A percentile compares a stretch with the other conserved stretches of the same genome.
phyloP scores from a whole-genome alignment of 2,329 filamentous ascomycete genomes.

The Botrytis sinoallii region DNA sequence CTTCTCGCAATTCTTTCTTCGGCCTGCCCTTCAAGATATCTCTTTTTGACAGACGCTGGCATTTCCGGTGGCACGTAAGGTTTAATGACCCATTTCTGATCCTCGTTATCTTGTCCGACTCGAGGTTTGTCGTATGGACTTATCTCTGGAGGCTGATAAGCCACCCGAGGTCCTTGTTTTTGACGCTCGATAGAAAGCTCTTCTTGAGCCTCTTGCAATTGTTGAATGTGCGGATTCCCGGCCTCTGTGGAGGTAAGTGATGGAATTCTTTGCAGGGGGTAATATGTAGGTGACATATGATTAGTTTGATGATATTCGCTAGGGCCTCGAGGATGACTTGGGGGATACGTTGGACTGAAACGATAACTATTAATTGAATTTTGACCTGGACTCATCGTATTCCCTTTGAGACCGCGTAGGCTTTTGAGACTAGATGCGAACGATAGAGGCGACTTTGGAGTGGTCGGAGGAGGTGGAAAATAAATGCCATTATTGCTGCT shows the following conservation, averaged over 20 bases:
- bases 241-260: conserved; percentile 10
- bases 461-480: conserved; percentile 16
- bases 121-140: not conserved
- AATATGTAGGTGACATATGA: not conserved
- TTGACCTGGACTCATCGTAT: not conserved
- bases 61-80: conserved; percentile 9
- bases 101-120: not conserved
- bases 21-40: not conserved
- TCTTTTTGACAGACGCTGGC: not conserved
- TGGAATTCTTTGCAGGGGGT: not conserved
- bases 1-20: not conserved
- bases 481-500: not conserved
- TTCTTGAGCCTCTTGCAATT: conserved; percentile 2
- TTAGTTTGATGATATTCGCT: not conserved
- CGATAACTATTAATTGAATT: not conserved
- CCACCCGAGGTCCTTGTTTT: not conserved
- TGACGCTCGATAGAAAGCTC: conserved; percentile 12
- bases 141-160: not conserved
- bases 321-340: not conserved
- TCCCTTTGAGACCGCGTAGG: not conserved
- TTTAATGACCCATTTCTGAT: conserved; percentile 12
- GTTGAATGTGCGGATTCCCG: conserved; percentile 7
- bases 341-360: not conserved
- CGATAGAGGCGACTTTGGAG: conserved; percentile 8
- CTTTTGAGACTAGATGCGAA: conserved; percentile 1